A percentile compares a stretch with the other conserved stretches of the same genome.
Conservation (phyloP, 2,329 filamentous ascomycete genomes). For the Rutstroemia sp. region DNA sequence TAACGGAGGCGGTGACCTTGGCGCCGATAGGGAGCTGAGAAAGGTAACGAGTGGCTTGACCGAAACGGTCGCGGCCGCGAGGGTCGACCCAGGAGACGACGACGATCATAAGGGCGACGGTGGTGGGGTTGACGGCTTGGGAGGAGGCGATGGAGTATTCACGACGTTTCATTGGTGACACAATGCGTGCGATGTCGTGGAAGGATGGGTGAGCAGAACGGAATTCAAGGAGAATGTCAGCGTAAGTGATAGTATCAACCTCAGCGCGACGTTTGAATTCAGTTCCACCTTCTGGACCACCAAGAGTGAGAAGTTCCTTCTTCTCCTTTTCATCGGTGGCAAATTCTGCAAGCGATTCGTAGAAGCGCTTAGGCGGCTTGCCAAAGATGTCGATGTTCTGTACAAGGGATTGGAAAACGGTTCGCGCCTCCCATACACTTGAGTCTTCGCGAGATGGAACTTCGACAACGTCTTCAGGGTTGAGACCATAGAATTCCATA, state of each 20-base stretch:
- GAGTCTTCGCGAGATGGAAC: slow-evolving; percentile 78
- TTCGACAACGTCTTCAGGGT: slow-evolving; percentile 79
- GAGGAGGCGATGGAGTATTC: slow-evolving; percentile 99
- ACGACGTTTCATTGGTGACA: slow-evolving; percentile 86
- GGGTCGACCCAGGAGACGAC: slow-evolving; percentile 94
- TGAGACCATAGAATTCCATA: slow-evolving; percentile 82
- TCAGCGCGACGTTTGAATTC: slow-evolving; percentile 92
- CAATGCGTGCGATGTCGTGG: slow-evolving; percentile 81
- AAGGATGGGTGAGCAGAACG: slow-evolving; percentile 80
- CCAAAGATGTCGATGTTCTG: slow-evolving; percentile 97
- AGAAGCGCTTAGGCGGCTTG: slow-evolving; percentile 95
- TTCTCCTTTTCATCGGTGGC: slow-evolving; percentile 77
- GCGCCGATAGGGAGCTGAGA: slow-evolving; percentile 67
- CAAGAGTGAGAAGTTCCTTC: slow-evolving; percentile 69
- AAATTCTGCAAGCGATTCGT: slow-evolving; percentile 83
- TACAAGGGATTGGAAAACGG: slow-evolving; percentile 81
- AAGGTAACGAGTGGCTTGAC: slow-evolving; percentile 89
- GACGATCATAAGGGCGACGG: slow-evolving; percentile 93
- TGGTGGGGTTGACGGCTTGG: slow-evolving; percentile 84
- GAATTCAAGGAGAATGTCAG: slow-evolving; percentile 86
- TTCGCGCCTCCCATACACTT: slow-evolving; percentile 72
- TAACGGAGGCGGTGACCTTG: slow-evolving; percentile 84
- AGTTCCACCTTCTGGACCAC: slow-evolving; percentile 68
- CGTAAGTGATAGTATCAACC: slow-evolving; percentile 85
- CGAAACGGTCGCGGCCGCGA: slow-evolving; percentile 79